A percentile compares a stretch with the other conserved stretches of the same genome.
These are phyloP conservation scores for Yamadazyma taylorii DNA, from an alignment of 1,139 yeast species.

Conservation along the genomic window DNA sequence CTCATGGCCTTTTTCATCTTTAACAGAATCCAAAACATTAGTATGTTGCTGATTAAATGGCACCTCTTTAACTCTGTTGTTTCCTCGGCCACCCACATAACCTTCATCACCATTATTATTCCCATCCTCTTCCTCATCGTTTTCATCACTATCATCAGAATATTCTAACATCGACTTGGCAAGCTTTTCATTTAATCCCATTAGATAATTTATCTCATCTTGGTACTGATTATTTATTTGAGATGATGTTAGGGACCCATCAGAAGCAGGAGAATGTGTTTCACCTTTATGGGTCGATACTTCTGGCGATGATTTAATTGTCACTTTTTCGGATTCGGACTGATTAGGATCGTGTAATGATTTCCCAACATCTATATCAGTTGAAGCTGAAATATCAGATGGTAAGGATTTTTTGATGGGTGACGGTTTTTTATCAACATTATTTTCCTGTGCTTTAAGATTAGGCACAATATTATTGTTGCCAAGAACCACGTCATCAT, in stretches of 20 bases:
- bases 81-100: too few species aligned
- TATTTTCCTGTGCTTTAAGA: not conserved
- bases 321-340: not conserved
- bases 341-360: too few species aligned
- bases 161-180: constrained; percentile 15
- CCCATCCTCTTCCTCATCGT: constrained; percentile 6
- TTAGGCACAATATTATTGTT: not conserved
- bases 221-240: constrained; percentile 5
- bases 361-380: constrained; percentile 12
- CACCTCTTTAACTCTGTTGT: constrained; percentile 1
- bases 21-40: not conserved
- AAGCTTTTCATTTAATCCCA: constrained; percentile 15
- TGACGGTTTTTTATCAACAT: constrained; percentile 5
- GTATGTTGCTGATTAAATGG: constrained; percentile 1
- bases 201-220: constrained; percentile 14
- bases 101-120: too few species aligned
- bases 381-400: constrained; percentile 23
- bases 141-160: constrained; percentile 5
- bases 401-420: constrained; percentile 19
- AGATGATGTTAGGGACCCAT: constrained; percentile 3
- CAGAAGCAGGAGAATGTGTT: not conserved
- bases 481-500: constrained; percentile 2
- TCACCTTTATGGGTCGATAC: too few species aligned
- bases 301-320: not conserved
- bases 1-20: too few species aligned